phyloP scores from a whole-genome alignment of 2,329 filamentous ascomycete genomes.

The Fusarium neocosmosporiellum region DNA sequence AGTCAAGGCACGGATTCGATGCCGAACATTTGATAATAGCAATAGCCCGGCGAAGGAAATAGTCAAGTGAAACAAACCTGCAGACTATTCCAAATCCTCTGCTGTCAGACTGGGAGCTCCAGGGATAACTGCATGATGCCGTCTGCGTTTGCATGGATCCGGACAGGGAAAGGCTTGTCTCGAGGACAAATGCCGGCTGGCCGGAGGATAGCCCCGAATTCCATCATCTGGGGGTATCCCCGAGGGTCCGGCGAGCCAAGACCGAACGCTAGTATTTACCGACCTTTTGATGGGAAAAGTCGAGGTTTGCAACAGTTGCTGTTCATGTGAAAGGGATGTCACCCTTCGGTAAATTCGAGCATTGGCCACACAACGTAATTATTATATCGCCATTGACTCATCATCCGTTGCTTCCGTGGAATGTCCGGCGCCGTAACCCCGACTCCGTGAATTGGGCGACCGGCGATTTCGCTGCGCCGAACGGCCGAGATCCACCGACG shows the following conservation, averaged over 20 bases:
- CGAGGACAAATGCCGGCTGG: neutral
- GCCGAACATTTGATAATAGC: neutral
- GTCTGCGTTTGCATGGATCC: neutral
- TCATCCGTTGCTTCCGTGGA: neutral
- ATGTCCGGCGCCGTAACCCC: conserved; percentile 24
- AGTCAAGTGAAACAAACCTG: neutral
- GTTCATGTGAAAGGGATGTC: neutral
- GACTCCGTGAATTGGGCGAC: conserved; percentile 31
- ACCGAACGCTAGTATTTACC: neutral
- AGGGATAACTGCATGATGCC: neutral
- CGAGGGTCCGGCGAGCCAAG: neutral
- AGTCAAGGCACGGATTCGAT: neutral
- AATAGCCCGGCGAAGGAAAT: neutral
- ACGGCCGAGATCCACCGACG: conserved; percentile 22
- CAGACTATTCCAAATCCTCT: neutral
- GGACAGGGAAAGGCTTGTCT: neutral
- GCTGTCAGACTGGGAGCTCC: neutral
- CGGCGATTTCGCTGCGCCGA: conserved; percentile 23
- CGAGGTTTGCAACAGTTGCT: neutral
- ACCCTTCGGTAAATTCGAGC: neutral
- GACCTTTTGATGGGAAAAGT: neutral
- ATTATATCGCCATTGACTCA: neutral
- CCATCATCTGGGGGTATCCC: conserved; percentile 1
- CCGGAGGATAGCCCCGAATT: neutral
- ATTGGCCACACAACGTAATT: neutral